Evolutionary conservation across 2,329 filamentous ascomycete genomes (phyloP), one percentile per base, ranked within the genome.

Genomic region (Neonectria punicea): DNA sequence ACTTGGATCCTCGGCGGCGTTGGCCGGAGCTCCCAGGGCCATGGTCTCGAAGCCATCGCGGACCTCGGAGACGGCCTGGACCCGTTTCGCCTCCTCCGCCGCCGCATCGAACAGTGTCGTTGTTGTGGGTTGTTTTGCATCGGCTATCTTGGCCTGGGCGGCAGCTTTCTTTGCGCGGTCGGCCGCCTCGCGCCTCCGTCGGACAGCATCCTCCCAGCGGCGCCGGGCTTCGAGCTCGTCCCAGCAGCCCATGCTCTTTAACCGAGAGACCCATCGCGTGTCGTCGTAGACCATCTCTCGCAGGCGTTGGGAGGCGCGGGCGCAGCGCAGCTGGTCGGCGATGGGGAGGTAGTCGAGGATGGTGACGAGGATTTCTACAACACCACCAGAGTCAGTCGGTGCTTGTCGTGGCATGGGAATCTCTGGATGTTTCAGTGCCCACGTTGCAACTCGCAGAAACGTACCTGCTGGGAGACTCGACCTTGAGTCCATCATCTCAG

Each of bases 231-330:
- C 95, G 4, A 83, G 79, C 77, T 99, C 96, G 75, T 97, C 91
- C 96, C 96, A 99, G 70, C 92, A 92, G 2, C 91, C 93, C 90
- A 99, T 97, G 63, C 87, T 90, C 77, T 92, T 92, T 59, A 99
- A 81, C 68, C 93, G 88, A 68, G 93, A 89, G 43, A 98, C 92
- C 96, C 96, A 99, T 82, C 95, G 88, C 54, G 94, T 93, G 79
- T 99, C 96, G 78, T 99, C 96, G 80, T 98, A 99, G 3, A 98
- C 94, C 94, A 99, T 99, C 81, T 99, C 96, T 76, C 92, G 91
- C 86, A 98, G 89, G 66, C 93, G 92, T 76, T 89, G 92, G 63
- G 93, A 97, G 25, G 92, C 90, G 68, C 91, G 90, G 49, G 96
- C 95, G 76, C 93, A 95, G 71, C 90, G 89, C 77, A 98, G 87